Percentiles rank a stretch among this genome's conserved stretches.
Conservation (phyloP, 2,329 filamentous ascomycete species). For the Sporothrix variecibatus region DNA sequence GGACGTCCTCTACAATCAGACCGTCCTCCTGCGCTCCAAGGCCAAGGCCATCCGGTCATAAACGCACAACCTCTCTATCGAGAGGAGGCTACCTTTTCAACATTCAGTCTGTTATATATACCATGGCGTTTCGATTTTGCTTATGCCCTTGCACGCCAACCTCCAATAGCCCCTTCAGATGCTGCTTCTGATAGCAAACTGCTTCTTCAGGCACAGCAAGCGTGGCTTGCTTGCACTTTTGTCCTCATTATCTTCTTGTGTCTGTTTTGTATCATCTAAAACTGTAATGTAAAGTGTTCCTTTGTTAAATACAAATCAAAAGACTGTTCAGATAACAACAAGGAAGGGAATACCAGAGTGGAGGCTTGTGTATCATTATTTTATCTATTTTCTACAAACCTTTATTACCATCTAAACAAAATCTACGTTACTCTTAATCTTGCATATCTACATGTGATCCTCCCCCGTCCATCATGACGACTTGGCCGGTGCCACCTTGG, state of each 20-base stretch:
- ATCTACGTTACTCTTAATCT: background rate
- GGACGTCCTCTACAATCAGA: constrained; percentile 88
- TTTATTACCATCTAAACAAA: background rate
- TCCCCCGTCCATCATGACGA: background rate
- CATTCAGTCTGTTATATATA: constrained; percentile 6
- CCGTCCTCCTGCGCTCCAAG: constrained; percentile 62
- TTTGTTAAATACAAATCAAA: background rate
- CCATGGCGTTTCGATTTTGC: constrained; percentile 13
- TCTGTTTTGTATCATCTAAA: background rate
- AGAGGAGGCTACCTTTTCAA: background rate
- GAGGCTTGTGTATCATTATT: background rate
- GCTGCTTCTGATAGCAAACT: background rate
- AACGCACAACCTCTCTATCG: background rate
- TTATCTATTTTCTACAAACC: background rate
- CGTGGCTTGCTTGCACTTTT: background rate
- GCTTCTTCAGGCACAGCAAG: background rate
- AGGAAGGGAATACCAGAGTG: background rate
- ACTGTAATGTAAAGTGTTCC: constrained; percentile 3
- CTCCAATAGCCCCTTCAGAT: background rate
- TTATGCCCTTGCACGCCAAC: background rate
- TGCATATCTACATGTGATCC: background rate
- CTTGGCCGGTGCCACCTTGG: constrained; percentile 42
- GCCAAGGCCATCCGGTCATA: constrained; percentile 45
- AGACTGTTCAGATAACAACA: background rate
- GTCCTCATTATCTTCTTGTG: background rate